Conservation (phyloP, 2,329 filamentous ascomycete genomes). For the Trichoderma asperellum region DNA sequence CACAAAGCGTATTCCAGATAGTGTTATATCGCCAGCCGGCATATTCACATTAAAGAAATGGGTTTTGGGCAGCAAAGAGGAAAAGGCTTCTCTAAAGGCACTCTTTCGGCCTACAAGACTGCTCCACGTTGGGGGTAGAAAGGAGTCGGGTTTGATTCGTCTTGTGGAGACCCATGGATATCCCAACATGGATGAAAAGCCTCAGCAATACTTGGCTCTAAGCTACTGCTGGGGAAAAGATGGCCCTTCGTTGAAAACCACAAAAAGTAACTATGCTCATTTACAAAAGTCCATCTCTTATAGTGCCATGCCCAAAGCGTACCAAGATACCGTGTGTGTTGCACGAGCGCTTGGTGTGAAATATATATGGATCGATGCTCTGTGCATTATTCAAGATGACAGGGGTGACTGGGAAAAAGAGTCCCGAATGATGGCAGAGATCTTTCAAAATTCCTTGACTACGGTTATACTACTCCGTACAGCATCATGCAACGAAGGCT, state of each 20-base stretch:
- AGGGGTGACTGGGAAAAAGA: constrained; percentile 9
- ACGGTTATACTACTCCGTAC: constrained; percentile 3
- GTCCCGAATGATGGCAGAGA: constrained; percentile 7
- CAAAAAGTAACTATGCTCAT: constrained; percentile 3
- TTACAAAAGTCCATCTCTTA: background rate
- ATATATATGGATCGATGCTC: constrained; percentile 21
- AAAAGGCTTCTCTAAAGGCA: background rate
- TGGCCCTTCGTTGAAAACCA: background rate
- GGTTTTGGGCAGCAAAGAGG: background rate
- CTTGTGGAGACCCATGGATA: background rate
- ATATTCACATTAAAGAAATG: constrained; percentile 12
- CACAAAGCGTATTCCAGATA: constrained; percentile 5
- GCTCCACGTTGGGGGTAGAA: background rate
- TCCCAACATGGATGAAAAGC: background rate
- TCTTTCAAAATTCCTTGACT: background rate
- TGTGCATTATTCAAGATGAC: constrained; percentile 19
- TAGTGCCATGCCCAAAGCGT: background rate
- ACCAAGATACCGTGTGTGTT: background rate
- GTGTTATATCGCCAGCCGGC: constrained; percentile 2
- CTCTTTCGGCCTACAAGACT: constrained; percentile 14
- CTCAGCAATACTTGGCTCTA: constrained; percentile 7
- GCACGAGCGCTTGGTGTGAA: constrained; percentile 11
- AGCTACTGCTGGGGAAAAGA: constrained; percentile 15
- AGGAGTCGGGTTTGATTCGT: background rate
- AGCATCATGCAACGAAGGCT: constrained; percentile 2